Evolutionary conservation across 2,329 filamentous ascomycete genomes (phyloP), one percentile per base, ranked within the genome.

Genomic region (Ascochyta fabae): DNA sequence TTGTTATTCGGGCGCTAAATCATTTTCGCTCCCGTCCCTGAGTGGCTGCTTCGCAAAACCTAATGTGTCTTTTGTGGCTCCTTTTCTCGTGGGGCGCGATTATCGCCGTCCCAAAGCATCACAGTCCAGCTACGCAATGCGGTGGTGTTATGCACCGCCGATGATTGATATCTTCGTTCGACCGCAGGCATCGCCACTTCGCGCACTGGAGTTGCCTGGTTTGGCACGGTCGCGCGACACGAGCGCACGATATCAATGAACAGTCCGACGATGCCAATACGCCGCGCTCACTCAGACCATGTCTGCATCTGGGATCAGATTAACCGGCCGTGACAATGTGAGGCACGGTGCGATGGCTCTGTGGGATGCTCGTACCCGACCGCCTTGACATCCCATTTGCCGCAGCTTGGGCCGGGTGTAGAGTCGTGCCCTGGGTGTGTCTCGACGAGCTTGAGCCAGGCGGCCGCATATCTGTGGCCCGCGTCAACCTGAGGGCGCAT

Each of bases 1-100:
- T 60, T 67, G 64, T 55, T 57, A 63, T 62, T 66, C 60, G 70
- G 70, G 73, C 73, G 73, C 73, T 75, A 74, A 68, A 69, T 59
- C 46, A 61, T 69, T 65, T 66, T 65, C 63, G 66, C 61, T 68
- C 53, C 41, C 55, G 57, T 51, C 47, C 54, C 52, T 73, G 67
- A 73, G 69, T 74, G 73, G 73, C 69, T 69, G 59, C 50, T 60
- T 59, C 57, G 61, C 64, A 68, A 70, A 72, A 70, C 65, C 70
- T 70, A 71, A 71, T 62, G 62, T 63, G 66, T 67, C 64, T 60
- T 64, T 64, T 64, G 66, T 71, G 68, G 70, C 65, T 70, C 65
- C 59, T 60, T 56, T 59, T 47, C 61, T 55, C 58, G 57, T 60
- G 69, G 69, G 29, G 68, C 66, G 65, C 62, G 55, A 63, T 63